phyloP scores from a whole-genome alignment of 495 filamentous ascomycete genomes.

The Venustampulla echinocandica region DNA sequence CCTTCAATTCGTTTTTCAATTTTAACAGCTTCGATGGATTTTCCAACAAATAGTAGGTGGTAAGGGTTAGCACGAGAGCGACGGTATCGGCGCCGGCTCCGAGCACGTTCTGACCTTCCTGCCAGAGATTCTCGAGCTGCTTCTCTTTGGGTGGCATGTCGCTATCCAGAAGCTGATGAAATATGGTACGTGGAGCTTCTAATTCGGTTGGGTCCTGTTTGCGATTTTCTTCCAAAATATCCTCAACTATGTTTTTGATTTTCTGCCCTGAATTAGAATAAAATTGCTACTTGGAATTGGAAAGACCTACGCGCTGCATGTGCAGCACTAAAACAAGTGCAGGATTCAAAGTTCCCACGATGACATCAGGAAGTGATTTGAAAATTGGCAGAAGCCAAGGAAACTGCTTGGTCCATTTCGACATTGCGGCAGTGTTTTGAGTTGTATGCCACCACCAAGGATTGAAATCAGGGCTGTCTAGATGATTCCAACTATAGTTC shows the following conservation, averaged over 20 bases:
- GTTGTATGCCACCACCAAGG: background rate
- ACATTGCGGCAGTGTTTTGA: background rate
- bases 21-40: slow-evolving; percentile 17
- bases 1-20: slow-evolving; percentile 23
- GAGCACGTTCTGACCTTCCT: slow-evolving; percentile 25
- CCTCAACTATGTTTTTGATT: background rate
- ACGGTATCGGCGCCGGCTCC: slow-evolving; percentile 23
- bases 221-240: background rate
- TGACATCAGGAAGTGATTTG: background rate
- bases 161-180: slow-evolving; percentile 1
- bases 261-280: background rate
- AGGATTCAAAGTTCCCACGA: background rate
- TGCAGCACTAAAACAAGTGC: background rate
- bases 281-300: background rate
- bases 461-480: slow-evolving; percentile 2
- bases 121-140: background rate
- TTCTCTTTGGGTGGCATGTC: slow-evolving; percentile 4
- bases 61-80: slow-evolving; percentile 22
- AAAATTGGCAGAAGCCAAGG: slow-evolving; percentile 3
- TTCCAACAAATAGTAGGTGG: slow-evolving; percentile 26
- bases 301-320: slow-evolving; percentile 3
- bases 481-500: background rate
- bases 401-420: slow-evolving; percentile 4
- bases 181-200: background rate
- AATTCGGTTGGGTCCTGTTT: background rate